A percentile compares a stretch with the other conserved stretches of the same genome.
Conservation (phyloP, 331 rosid genomes). For the Pyrus hybrid region DNA sequence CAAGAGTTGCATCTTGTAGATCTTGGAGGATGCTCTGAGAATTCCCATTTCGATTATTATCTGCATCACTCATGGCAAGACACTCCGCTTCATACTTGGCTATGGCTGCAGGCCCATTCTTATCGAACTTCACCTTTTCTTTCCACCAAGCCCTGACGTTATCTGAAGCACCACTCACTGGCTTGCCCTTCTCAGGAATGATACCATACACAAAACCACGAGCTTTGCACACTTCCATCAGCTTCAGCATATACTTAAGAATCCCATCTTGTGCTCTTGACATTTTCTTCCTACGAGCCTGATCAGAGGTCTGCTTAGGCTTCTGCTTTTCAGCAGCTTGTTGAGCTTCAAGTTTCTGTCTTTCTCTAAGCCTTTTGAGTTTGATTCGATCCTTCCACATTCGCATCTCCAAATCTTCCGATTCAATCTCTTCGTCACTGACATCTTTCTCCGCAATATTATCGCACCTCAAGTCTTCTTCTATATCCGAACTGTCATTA, state of each 20-base stretch:
- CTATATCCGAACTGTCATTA: slow-evolving; percentile 65
- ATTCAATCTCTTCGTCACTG: slow-evolving; percentile 86
- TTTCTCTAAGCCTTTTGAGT: slow-evolving; percentile 77
- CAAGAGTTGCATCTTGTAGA: slow-evolving; percentile 90
- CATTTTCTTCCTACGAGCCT: slow-evolving; percentile 94
- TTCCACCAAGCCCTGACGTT: slow-evolving; percentile 98
- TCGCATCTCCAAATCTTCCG: slow-evolving; percentile 76
- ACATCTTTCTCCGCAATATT: slow-evolving; percentile 87
- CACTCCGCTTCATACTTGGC: slow-evolving; percentile 75
- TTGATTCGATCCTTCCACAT: slow-evolving; percentile 94
- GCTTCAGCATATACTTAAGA: slow-evolving; percentile 90
- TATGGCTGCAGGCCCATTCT: slow-evolving; percentile 91
- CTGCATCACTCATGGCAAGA: slow-evolving; percentile 65
- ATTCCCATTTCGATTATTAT: slow-evolving; percentile 43
- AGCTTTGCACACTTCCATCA: slow-evolving; percentile 95
- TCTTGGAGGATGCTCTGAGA: slow-evolving; percentile 76
- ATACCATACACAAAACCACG: slow-evolving; percentile 92
- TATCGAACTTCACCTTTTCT: slow-evolving; percentile 83
- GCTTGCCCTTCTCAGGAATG: slow-evolving; percentile 92
- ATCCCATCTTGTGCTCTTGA: slow-evolving; percentile 97
- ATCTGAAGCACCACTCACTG: slow-evolving; percentile 89
- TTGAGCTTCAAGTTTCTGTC: slow-evolving; percentile 57
- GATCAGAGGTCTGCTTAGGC: slow-evolving; percentile 65
- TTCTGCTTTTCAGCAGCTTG: slow-evolving; percentile 71
- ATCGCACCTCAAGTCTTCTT: slow-evolving; percentile 63